A percentile compares a stretch with the other conserved stretches of the same genome.
Conservation (phyloP, 805 yeast species). For the Starmerella potacharoeniae region DNA sequence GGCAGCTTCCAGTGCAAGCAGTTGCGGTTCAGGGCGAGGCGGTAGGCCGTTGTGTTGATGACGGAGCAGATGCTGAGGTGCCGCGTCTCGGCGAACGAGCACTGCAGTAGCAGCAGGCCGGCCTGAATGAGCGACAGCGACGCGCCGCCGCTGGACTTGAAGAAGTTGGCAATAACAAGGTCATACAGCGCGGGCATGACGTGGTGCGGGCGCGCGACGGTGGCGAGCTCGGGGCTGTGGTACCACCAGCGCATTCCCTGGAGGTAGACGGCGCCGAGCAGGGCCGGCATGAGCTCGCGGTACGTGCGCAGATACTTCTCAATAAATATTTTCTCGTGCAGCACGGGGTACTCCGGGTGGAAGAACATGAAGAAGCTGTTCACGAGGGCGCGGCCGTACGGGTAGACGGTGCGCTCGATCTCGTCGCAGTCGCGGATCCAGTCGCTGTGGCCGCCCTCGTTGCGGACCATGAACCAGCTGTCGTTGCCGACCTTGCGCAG, state of each 20-base stretch:
- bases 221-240: slow-evolving; percentile 62
- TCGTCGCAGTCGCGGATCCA: slow-evolving; percentile 72
- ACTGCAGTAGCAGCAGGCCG: slow-evolving; percentile 35
- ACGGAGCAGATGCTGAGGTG: slow-evolving; percentile 83
- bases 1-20: slow-evolving; percentile 88
- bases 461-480: slow-evolving; percentile 59
- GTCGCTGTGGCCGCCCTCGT: slow-evolving; percentile 61
- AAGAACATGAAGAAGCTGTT: slow-evolving; percentile 73
- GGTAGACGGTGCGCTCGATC: slow-evolving; percentile 78
- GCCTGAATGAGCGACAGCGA: slow-evolving; percentile 61
- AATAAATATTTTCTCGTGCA: slow-evolving; percentile 81
- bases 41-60: slow-evolving; percentile 79
- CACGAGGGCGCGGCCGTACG: slow-evolving; percentile 64
- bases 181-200: slow-evolving; percentile 49
- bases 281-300: slow-evolving; percentile 81
- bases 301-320: slow-evolving; percentile 87
- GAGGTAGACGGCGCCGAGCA: slow-evolving; percentile 81
- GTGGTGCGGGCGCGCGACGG: slow-evolving; percentile 64
- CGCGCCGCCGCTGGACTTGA: slow-evolving; percentile 72
- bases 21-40: slow-evolving; percentile 81
- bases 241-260: slow-evolving; percentile 94
- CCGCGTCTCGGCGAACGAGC: slow-evolving; percentile 43
- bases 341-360: slow-evolving; percentile 84
- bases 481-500: slow-evolving; percentile 69
- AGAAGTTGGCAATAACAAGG: slow-evolving; percentile 53